A percentile compares a stretch with the other conserved stretches of the same genome.
These are phyloP conservation scores for Wallacemonas sp. DNA, from an alignment of 208 protist genomes.

Conservation along the genomic window DNA sequence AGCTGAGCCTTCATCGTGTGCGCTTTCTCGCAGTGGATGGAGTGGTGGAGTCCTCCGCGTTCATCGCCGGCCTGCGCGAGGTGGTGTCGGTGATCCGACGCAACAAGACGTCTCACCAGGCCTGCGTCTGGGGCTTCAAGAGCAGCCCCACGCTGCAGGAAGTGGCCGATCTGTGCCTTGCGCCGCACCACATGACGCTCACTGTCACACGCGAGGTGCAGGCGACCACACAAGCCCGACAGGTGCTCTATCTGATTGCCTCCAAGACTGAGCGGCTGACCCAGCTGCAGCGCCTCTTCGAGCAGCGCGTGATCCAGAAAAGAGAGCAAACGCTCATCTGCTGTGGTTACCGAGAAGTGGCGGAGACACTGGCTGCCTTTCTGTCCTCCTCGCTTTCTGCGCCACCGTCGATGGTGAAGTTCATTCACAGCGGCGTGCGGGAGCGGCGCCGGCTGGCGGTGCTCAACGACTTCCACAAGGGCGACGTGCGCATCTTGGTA, in stretches of 20 bases:
- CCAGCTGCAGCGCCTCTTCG: conserved; percentile 62
- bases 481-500: conserved; percentile 90
- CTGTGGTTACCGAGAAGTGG: conserved; percentile 62
- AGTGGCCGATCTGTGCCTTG: conserved; percentile 73
- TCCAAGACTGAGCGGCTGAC: conserved; percentile 46
- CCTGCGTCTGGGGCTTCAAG: conserved; percentile 92
- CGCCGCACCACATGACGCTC: conserved; percentile 64
- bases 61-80: conserved; percentile 41
- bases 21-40: conserved; percentile 95
- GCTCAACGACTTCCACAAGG: conserved; percentile 72
- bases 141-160: conserved; percentile 50
- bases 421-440: conserved; percentile 93
- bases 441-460: conserved; percentile 68
- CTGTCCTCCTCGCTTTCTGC: conserved; percentile 51
- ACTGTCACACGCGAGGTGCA: conserved; percentile 65
- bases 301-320: conserved; percentile 58
- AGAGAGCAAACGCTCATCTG: conserved; percentile 82
- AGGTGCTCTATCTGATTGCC: conserved; percentile 56
- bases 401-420: conserved; percentile 60
- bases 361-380: conserved; percentile 46
- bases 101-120: conserved; percentile 78
- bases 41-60: conserved; percentile 87
- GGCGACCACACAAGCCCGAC: conserved; percentile 50
- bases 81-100: conserved; percentile 89
- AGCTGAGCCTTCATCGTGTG: conserved; percentile 67